phyloP scores from a whole-genome alignment of 164 flowering plant species.

The Malania oleifera region DNA sequence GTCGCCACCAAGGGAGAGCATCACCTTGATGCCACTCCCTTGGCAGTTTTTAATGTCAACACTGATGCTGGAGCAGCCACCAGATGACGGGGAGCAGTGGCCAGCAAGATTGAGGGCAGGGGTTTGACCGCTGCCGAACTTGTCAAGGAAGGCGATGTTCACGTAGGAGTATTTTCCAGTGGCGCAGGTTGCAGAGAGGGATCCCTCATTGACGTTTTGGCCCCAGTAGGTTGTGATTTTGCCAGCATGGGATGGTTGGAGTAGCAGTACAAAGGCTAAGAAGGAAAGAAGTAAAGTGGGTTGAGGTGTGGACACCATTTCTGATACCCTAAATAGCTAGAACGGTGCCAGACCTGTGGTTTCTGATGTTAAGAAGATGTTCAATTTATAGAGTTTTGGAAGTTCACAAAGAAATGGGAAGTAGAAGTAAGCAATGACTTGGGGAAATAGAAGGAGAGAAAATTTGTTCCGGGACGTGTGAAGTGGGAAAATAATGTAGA shows the following conservation, averaged over 20 bases:
- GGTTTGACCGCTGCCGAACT: constrained; percentile 15
- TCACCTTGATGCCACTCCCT: constrained; percentile 17
- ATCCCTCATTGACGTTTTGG: constrained; percentile 22
- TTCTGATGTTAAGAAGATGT: too few relatives aligned
- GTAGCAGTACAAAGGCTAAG: too few relatives aligned
- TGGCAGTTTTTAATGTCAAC: constrained; percentile 18
- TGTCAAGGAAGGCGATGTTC: constrained; percentile 19
- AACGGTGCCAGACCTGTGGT: too few relatives aligned
- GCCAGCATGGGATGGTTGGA: background rate
- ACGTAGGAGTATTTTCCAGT: constrained; percentile 17
- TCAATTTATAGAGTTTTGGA: too few relatives aligned
- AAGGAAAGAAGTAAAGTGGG: too few relatives aligned
- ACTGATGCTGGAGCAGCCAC: constrained; percentile 14
- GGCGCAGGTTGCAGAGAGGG: constrained; percentile 18
- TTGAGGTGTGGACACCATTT: too few relatives aligned
- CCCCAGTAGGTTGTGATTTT: constrained; percentile 24
- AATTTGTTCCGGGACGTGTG: too few relatives aligned
- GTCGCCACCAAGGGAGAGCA: constrained; percentile 27
- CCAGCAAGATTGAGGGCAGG: constrained; percentile 15
- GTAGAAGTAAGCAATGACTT: too few relatives aligned
- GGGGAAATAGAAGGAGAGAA: too few relatives aligned
- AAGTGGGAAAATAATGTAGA: too few relatives aligned
- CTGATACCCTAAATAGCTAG: too few relatives aligned
- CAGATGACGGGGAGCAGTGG: constrained; percentile 15
- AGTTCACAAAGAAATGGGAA: too few relatives aligned